Percentiles rank a stretch among this genome's conserved stretches.
phyloP scores from a whole-genome alignment of 768 basidiomycete genomes.

The Suillus subalutaceus region DNA sequence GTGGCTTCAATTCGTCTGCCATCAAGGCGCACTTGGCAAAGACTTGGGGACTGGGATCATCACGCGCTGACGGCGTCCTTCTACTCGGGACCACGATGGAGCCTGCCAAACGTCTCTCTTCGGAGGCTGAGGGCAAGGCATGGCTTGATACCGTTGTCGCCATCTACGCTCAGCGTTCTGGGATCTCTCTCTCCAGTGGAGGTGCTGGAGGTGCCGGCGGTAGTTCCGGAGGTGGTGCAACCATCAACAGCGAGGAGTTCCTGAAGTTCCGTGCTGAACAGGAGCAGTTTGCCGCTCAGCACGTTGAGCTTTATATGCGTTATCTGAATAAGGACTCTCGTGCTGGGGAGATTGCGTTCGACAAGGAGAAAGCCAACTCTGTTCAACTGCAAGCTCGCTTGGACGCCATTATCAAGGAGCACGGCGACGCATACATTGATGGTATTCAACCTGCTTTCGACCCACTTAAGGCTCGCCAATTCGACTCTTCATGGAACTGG shows the following conservation, averaged over 20 bases:
- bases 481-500: constrained; percentile 99
- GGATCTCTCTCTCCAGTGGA: constrained; percentile 79
- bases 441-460: constrained; percentile 96
- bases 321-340: constrained; percentile 94
- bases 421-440: constrained; percentile 91
- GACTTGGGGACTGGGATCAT: constrained; percentile 93
- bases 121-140: constrained; percentile 89
- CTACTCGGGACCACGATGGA: constrained; percentile 91
- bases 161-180: constrained; percentile 85
- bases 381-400: constrained; percentile 79
- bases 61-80: constrained; percentile 87
- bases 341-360: constrained; percentile 87
- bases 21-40: constrained; percentile 90
- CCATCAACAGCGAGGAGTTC: constrained; percentile 98
- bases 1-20: constrained; percentile 93
- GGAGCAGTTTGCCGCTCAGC: constrained; percentile 87
- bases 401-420: constrained; percentile 87
- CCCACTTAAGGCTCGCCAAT: constrained; percentile 93
- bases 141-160: constrained; percentile 90
- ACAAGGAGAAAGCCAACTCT: constrained; percentile 79
- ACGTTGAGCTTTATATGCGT: constrained; percentile 96
- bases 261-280: constrained; percentile 95
- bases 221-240: constrained; percentile 70
- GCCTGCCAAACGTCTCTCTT: constrained; percentile 89
- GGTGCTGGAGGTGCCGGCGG: constrained; percentile 63